Conservation (phyloP, 2,329 filamentous ascomycete species). For the Fusarium nelsonii region DNA sequence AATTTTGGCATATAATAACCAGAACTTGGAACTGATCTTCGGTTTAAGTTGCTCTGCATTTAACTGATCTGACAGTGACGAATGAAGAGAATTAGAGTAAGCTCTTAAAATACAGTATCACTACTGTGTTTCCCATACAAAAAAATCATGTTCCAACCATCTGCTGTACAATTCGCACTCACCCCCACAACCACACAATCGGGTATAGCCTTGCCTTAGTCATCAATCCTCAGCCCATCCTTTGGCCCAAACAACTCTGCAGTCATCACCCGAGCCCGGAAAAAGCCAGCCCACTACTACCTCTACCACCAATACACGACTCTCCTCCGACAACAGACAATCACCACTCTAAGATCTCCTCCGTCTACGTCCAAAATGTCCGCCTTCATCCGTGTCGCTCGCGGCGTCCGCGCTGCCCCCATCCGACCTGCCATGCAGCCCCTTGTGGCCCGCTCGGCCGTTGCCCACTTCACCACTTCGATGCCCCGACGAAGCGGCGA, state of each 20-base stretch:
- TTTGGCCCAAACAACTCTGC: conserved; percentile 49
- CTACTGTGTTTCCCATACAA: conserved; percentile 34
- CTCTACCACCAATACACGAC: conserved; percentile 42
- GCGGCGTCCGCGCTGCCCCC: conserved; percentile 75
- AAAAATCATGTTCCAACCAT: not conserved
- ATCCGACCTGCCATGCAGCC: conserved; percentile 67
- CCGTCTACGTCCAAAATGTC: conserved; percentile 71
- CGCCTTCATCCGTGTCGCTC: conserved; percentile 76
- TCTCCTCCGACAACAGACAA: conserved; percentile 37
- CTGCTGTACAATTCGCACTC: conserved; percentile 48
- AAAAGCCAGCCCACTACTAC: conserved; percentile 47
- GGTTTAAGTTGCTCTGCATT: not conserved
- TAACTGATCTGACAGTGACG: conserved; percentile 25
- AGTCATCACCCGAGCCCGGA: conserved; percentile 48
- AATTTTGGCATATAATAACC: not conserved
- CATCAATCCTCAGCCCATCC: conserved; percentile 51
- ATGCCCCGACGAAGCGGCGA: conserved; percentile 65
- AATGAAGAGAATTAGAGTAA: conserved; percentile 45
- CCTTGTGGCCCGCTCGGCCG: conserved; percentile 67
- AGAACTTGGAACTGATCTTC: not conserved
- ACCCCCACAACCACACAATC: conserved; percentile 39
- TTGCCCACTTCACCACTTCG: conserved; percentile 74
- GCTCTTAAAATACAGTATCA: conserved; percentile 40
- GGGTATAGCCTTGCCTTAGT: conserved; percentile 51
- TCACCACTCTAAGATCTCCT: conserved; percentile 41